Evolutionary conservation across 768 basidiomycete genomes (phyloP).

Genomic region (Psilocybe cubensis): DNA sequence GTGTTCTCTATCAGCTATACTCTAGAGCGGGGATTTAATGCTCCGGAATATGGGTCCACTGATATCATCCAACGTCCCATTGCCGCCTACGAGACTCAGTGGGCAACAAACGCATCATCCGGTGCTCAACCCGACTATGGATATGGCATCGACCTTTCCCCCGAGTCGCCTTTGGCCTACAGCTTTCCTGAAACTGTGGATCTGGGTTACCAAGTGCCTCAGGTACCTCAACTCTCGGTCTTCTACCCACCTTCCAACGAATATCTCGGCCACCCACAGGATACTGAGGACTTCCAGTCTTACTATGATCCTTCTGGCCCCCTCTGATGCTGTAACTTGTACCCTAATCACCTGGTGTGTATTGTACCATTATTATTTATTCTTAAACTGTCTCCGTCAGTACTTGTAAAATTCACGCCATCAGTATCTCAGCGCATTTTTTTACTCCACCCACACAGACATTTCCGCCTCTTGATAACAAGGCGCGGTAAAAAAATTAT

Average conservation of each 20-base stretch:
- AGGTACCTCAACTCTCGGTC: neutral
- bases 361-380: constrained; percentile 3
- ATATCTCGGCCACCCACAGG: neutral
- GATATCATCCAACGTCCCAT: neutral
- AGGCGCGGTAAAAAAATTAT: neutral
- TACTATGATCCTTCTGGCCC: neutral
- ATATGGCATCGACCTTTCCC: neutral
- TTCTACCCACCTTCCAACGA: neutral
- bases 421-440: neutral
- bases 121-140: neutral
- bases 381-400: neutral
- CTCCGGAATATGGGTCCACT: neutral
- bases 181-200: neutral
- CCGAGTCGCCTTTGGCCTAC: neutral
- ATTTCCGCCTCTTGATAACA: neutral
- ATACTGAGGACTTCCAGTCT: neutral
- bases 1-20: constrained; percentile 13
- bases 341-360: neutral
- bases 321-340: neutral
- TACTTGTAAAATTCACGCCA: neutral
- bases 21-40: constrained; percentile 8
- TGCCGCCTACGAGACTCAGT: neutral
- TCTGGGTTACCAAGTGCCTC: neutral
- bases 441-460: neutral
- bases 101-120: neutral